Evolutionary conservation across 257 asterid genomes (phyloP), one percentile per base, ranked within the genome.

Genomic region (Solanum tarapatanum): DNA sequence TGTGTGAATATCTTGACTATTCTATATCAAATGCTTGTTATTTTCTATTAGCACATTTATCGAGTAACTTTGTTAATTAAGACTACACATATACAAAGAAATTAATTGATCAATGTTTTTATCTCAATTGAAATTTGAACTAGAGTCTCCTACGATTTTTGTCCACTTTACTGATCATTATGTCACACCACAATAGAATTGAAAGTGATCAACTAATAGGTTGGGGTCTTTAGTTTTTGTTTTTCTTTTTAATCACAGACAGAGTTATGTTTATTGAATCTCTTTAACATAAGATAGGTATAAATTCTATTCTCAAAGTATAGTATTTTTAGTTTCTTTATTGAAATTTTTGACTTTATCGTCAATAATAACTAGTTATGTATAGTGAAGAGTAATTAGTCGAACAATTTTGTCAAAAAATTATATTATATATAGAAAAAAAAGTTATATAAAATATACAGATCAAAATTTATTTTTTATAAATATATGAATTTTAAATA

Each of bases 151-250:
- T 24, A 11, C 0, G 3, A 11, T 24, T 12, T 26, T 11, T 1
- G 1, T 26, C 8, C 33, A 24, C 8, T 64, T 64, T 64, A 11
- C 0, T 64, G 33, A 64, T 4, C 17, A 64, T 64, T 64, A 64
- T 3, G 1, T 24, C 73, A 0, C 73, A 24, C 33, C 33, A 0
- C 33, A 24, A 4, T 0, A 8, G 23, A 0, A 14, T 14, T 13
- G 0, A 13, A 64, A 64, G 13, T 64, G 73, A 24, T 24, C 33
- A 64, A 58, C 11, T 21, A 21, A 60, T 60, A n/a, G 72, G 32
- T 64, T n/a, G 8, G 7, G 16, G 5, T 4, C 26, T 64, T n/a
- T 10, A 11, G 21, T 48, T 64, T 64, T n/a, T 64, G 3, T 64
- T n/a, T 64, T 64, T n/a, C 16, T n/a, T 64, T 64, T 2, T 0